phyloP scores from a whole-genome alignment of 2,329 filamentous ascomycete genomes.

The Orbilia oligospora region DNA sequence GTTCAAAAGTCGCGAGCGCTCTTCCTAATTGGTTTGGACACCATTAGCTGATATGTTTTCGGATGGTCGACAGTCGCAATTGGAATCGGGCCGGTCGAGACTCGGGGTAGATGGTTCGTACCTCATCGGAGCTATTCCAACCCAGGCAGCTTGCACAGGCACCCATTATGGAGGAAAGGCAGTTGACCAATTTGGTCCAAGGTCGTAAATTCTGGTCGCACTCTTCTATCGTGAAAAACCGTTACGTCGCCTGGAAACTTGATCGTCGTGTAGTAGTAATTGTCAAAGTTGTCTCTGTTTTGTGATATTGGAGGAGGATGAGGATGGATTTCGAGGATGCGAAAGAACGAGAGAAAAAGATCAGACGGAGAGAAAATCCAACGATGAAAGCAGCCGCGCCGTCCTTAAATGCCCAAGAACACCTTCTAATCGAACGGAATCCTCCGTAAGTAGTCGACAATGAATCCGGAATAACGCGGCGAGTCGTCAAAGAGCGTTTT shows the following conservation, averaged over 20 bases:
- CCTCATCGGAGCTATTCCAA: conserved; percentile 59
- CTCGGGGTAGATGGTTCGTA: conserved; percentile 34
- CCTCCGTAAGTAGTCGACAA: conserved; percentile 37
- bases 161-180: conserved; percentile 63
- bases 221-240: conserved; percentile 43
- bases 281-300: not conserved
- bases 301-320: conserved; percentile 4
- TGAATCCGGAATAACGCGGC: conserved; percentile 46
- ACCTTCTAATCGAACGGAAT: conserved; percentile 11
- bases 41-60: conserved; percentile 34
- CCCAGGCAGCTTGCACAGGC: conserved; percentile 63
- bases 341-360: not conserved
- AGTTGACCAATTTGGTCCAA: conserved; percentile 22
- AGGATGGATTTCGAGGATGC: not conserved
- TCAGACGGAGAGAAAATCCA: conserved; percentile 19
- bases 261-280: conserved; percentile 9
- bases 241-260: conserved; percentile 31
- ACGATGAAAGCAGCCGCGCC: conserved; percentile 3
- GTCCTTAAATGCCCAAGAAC: conserved; percentile 24
- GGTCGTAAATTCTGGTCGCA: conserved; percentile 23
- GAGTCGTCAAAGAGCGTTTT: conserved; percentile 37
- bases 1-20: conserved; percentile 58
- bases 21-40: conserved; percentile 46
- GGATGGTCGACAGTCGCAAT: conserved; percentile 13
- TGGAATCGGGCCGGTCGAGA: conserved; percentile 1